Evolutionary conservation across 2,329 filamentous ascomycete genomes (phyloP).

Genomic region (Penicillium hesseltinei): DNA sequence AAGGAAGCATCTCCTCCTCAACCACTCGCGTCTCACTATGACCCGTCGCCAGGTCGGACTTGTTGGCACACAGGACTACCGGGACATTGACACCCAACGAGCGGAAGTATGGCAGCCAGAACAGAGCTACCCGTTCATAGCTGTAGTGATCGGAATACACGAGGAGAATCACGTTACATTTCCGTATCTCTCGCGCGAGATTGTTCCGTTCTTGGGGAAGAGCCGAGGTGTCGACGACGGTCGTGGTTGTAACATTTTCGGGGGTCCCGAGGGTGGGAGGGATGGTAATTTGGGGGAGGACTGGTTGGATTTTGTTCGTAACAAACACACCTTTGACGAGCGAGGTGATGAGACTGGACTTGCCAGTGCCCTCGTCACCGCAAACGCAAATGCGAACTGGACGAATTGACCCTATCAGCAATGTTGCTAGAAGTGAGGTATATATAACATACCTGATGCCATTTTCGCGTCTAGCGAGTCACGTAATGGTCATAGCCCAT

Average conservation of each 20-base stretch:
- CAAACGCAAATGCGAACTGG: conserved; percentile 90
- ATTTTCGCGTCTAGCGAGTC: conserved; percentile 7
- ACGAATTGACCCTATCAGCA: conserved; percentile 1
- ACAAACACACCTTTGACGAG: conserved; percentile 98
- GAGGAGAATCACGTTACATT: conserved; percentile 93
- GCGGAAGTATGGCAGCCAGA: conserved; percentile 98
- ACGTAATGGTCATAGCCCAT: neutral
- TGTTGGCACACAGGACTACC: conserved; percentile 95
- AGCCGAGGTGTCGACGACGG: conserved; percentile 92
- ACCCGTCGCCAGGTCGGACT: conserved; percentile 79
- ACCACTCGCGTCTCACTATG: conserved; percentile 79
- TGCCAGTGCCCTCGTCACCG: conserved; percentile 93
- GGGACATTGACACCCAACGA: conserved; percentile 98
- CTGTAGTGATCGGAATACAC: conserved; percentile 99
- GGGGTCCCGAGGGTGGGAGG: conserved; percentile 89
- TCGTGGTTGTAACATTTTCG: conserved; percentile 91
- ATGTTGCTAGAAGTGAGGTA: neutral
- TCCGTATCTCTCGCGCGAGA: conserved; percentile 89
- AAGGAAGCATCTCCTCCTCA: conserved; percentile 94
- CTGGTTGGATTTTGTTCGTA: conserved; percentile 88
- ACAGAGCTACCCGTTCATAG: conserved; percentile 93
- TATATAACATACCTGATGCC: conserved; percentile 6
- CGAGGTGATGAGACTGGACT: conserved; percentile 88
- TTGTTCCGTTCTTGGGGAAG: conserved; percentile 88
- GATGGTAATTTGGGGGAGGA: conserved; percentile 92